Percentiles rank a stretch among this genome's conserved stretches.
These are phyloP conservation scores for Paecilomyces variotii DNA, from an alignment of 2,329 filamentous ascomycete genomes.

Conservation along the genomic window DNA sequence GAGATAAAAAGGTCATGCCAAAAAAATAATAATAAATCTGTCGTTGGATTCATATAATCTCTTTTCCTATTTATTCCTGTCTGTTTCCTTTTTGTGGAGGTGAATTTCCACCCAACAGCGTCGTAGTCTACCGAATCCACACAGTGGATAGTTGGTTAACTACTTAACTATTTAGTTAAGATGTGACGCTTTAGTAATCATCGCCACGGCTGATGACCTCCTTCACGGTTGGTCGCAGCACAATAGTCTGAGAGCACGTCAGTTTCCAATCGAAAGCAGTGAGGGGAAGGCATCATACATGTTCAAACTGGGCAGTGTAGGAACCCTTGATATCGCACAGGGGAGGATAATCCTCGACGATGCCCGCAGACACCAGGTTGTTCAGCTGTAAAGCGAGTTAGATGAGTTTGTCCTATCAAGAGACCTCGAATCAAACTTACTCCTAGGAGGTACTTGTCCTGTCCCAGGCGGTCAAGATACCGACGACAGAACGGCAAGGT, in stretches of 20 bases:
- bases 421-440: constrained; percentile 43
- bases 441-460: constrained; percentile 88
- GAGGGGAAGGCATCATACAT: constrained; percentile 54
- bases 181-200: constrained; percentile 56
- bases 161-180: neutral
- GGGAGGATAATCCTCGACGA: constrained; percentile 86
- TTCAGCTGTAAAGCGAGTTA: constrained; percentile 56
- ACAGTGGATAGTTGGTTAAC: neutral
- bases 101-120: neutral
- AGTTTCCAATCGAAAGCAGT: constrained; percentile 6
- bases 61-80: neutral
- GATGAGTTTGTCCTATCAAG: constrained; percentile 4
- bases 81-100: neutral
- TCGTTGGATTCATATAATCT: neutral
- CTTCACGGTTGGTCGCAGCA: constrained; percentile 72
- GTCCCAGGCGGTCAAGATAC: constrained; percentile 85
- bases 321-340: constrained; percentile 88
- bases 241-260: constrained; percentile 52
- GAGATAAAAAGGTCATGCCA: neutral
- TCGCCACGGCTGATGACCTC: constrained; percentile 81
- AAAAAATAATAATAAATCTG: neutral
- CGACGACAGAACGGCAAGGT: constrained; percentile 85
- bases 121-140: neutral
- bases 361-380: constrained; percentile 70
- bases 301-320: constrained; percentile 90